Conservation (phyloP, 148 eudicot species). For the Camellia lanceoleosa region DNA sequence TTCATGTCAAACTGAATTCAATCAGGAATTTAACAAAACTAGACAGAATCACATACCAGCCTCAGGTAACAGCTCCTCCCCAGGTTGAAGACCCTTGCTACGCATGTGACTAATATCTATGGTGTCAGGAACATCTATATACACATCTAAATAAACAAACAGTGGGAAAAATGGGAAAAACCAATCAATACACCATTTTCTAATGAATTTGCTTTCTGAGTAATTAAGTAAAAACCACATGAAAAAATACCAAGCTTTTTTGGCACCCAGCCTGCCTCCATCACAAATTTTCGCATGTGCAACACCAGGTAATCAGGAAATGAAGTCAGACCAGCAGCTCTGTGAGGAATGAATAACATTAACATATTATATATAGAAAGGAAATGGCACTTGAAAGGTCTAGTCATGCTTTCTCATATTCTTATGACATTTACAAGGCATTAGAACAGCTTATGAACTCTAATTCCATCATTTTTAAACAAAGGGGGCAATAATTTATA, state of each 20-base stretch:
- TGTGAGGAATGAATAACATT: constrained; percentile 24
- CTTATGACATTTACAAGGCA: neutral
- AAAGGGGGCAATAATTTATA: neutral
- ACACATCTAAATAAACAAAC: constrained; percentile 61
- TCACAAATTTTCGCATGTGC: constrained; percentile 96
- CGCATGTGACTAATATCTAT: constrained; percentile 92
- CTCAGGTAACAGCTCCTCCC: constrained; percentile 96
- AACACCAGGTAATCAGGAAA: constrained; percentile 95
- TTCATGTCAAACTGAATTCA: neutral
- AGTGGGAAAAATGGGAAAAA: neutral
- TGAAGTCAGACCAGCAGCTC: constrained; percentile 91
- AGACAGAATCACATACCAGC: constrained; percentile 38
- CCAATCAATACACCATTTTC: neutral
- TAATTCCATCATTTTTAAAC: neutral
- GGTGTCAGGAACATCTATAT: constrained; percentile 89
- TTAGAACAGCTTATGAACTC: neutral
- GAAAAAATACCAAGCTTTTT: constrained; percentile 72
- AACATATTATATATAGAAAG: neutral
- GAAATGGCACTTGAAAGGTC: neutral
- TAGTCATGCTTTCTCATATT: neutral
- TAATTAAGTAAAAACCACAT: neutral
- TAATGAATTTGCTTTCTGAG: neutral
- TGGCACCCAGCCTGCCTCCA: constrained; percentile 99
- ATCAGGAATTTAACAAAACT: constrained; percentile 2
- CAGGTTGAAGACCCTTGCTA: constrained; percentile 91